Conservation (phyloP, 1,284 basidiomycete species). For the Ustilago sp. region DNA sequence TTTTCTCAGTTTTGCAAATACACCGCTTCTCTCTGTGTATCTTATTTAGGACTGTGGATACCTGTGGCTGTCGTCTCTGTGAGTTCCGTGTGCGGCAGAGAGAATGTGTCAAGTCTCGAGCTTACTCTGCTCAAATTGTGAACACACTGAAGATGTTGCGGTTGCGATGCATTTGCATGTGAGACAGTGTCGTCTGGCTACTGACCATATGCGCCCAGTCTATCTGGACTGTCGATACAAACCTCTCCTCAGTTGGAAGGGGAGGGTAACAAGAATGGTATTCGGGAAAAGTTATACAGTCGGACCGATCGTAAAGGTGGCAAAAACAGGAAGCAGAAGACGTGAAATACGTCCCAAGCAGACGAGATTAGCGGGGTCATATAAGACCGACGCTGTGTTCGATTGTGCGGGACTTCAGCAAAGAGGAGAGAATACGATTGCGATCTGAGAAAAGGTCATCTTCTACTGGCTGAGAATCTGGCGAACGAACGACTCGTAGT, state of each 20-base stretch:
- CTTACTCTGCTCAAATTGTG: not conserved
- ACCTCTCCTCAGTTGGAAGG: not conserved
- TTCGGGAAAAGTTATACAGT: slow-evolving; percentile 8
- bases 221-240: not conserved
- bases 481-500: slow-evolving; percentile 95
- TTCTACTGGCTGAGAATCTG: slow-evolving; percentile 77
- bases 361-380: not conserved
- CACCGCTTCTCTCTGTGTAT: not conserved
- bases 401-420: slow-evolving; percentile 1
- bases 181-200: not conserved
- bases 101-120: not conserved
- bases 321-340: not conserved
- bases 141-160: not conserved
- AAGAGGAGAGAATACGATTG: not conserved
- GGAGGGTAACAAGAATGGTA: not conserved
- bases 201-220: not conserved
- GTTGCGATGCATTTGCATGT: not conserved
- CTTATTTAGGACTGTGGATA: not conserved
- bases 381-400: not conserved
- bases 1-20: not conserved
- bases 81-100: not conserved
- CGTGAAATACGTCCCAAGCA: not conserved
- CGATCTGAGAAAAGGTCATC: not conserved
- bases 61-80: not conserved
- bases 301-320: slow-evolving; percentile 6